These are phyloP conservation scores for Hypholoma fasciculare DNA, from an alignment of 768 basidiomycete genomes.

Conservation along the genomic window DNA sequence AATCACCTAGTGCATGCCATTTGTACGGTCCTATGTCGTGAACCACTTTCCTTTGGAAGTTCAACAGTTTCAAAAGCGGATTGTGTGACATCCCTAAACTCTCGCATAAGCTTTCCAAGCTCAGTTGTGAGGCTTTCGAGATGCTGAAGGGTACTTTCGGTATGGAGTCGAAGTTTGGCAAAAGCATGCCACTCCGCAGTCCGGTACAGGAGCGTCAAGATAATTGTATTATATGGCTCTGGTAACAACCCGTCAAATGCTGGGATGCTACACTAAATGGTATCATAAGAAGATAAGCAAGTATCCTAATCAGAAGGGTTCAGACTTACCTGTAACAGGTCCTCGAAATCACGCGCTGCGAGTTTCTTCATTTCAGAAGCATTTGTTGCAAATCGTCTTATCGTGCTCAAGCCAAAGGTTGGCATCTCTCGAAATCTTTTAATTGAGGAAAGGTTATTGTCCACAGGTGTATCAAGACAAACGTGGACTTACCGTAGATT, in stretches of 20 bases:
- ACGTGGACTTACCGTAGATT: conserved; percentile 7
- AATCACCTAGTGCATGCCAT: conserved; percentile 36
- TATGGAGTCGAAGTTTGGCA: conserved; percentile 31
- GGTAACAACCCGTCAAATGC: conserved; percentile 35
- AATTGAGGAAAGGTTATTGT: background rate
- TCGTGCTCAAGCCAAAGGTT: conserved; percentile 22
- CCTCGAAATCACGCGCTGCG: conserved; percentile 7
- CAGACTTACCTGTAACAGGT: conserved; percentile 1
- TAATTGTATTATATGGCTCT: conserved; percentile 12
- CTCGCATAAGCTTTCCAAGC: conserved; percentile 25
- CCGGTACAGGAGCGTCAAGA: conserved; percentile 19
- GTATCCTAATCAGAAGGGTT: background rate
- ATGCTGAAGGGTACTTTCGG: conserved; percentile 18
- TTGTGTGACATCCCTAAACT: conserved; percentile 27
- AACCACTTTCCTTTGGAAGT: conserved; percentile 33
- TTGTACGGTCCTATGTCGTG: too few species aligned
- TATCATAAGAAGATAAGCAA: too few species aligned
- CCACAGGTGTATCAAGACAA: background rate
- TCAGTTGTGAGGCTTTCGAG: conserved; percentile 22
- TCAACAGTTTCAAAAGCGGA: conserved; percentile 26
- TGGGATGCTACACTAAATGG: conserved; percentile 35
- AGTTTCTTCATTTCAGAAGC: conserved; percentile 9
- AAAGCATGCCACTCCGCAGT: conserved; percentile 30
- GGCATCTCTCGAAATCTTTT: conserved; percentile 21
- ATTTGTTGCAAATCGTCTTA: conserved; percentile 1